Evolutionary conservation across 768 basidiomycete species (phyloP), one percentile per base, ranked within the genome.

Genomic region (Suillus decipiens): DNA sequence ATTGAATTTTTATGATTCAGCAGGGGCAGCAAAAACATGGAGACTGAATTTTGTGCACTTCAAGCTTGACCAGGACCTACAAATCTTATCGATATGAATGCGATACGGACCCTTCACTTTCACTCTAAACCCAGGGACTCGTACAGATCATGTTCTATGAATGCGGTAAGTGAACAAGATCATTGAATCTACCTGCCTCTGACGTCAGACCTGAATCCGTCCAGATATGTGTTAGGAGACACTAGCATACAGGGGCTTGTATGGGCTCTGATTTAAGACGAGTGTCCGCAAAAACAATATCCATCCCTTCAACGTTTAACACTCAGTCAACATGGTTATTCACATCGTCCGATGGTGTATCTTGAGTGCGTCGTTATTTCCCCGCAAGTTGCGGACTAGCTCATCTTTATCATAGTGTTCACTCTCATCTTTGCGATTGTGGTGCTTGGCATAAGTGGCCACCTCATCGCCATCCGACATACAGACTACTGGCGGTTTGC

Each of bases 401-500:
- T 57, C 24, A 61, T 57, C 11, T 36, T 12, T n/a, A 24, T 50
- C 2, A 22, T 43, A 74, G 74, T 48, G 37, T 12, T 34, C 22
- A 58, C 66, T 7, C 45, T 59, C 1, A 2, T 74, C 6, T 71
- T 78, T 45, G 69, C 76, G 3, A 1, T 78, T 34, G 69, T 80
- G 53, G 74, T 71, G 19, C 63, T 81, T 12, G 73, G 68, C 14
- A 1, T 79, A 1, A 65, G 70, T 6, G 78, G 68, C 6, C 50
- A 69, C 61, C 53, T 79, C 37, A 67, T 64, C 68, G 17, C 60
- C 69, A 56, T 68, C 70, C 6, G 58, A 64, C 6, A 14, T 50
- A 19, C 64, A 69, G 34, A 57, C 6, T 73, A 73, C 15, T 66
- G 36, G 39, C 61, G n/a, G 7, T 80, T 71, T 54, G 63, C 66